Evolutionary conservation across 768 basidiomycete species (phyloP), one percentile per base, ranked within the genome.

Genomic region (Gloeopeniophorella convolvens): DNA sequence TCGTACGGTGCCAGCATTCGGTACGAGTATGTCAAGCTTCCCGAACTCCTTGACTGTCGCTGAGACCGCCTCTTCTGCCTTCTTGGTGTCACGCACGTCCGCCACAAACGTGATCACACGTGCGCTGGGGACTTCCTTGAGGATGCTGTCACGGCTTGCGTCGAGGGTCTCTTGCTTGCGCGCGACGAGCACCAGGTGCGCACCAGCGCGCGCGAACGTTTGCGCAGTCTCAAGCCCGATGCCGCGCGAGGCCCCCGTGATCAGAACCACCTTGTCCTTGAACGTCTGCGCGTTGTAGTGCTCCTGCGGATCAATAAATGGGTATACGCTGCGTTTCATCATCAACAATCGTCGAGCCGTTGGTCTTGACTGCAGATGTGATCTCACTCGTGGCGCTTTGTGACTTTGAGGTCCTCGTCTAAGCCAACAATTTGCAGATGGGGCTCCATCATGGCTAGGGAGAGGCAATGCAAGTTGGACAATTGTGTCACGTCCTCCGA

Each of bases 191-290:
- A 49, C 42, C 20, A 62, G 21, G 7, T 42, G 40, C 4, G 60
- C 60, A 1, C 60, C 57, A 5, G 59, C 54, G 3, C 37, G 36
- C 2, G 57, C 60, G 10, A 45, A 60, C 13, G 46, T 16, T 21
- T 49, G 15, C 3, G 59, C 50, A 0, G 47, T 50, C 36, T 49
- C 57, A 8, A 45, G 20, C 13, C 60, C 60, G 21, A 61, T 56
- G 31, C 57, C 57, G 7, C 46, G 47, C 0, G 43, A 50, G 23
- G 49, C 51, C 11, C 60, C 60, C 5, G 60, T 61, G 42, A 61
- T 50, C 32, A 61, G 32, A 8, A 59, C 61, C 18, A 59, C 57
- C 32, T 59, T 59, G 13, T 51, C 60, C n/a, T 31, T 41, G 21
- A 13, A 48, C 0, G 45, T 48, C 41, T 53, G 40, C 28, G 16